A percentile compares a stretch with the other conserved stretches of the same genome.
These are phyloP conservation scores for Alternaria viburni DNA, from an alignment of 2,329 filamentous ascomycete species.

Conservation along the genomic window DNA sequence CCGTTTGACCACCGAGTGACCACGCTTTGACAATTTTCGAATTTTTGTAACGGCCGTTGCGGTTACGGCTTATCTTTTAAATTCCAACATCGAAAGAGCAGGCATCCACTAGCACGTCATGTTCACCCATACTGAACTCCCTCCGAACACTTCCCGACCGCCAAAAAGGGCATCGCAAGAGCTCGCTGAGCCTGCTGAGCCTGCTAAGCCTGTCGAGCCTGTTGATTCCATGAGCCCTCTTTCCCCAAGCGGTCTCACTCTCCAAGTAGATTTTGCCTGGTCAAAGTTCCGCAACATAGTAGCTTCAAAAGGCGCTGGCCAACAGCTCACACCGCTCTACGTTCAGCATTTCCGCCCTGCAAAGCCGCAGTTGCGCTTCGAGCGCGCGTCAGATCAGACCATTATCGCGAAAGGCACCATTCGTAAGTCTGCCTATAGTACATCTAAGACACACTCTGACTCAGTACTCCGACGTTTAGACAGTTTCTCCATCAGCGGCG, in stretches of 20 bases:
- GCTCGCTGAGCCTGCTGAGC: not conserved
- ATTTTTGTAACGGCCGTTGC: not conserved
- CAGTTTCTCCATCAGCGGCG: conserved; percentile 21
- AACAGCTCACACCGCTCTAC: conserved; percentile 19
- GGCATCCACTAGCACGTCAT: not conserved
- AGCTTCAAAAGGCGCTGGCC: conserved; percentile 13
- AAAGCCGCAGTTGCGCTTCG: conserved; percentile 26
- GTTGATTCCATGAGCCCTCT: not conserved
- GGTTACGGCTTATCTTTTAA: not conserved
- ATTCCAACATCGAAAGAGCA: not conserved
- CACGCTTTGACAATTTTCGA: not conserved
- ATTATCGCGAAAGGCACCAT: conserved; percentile 22
- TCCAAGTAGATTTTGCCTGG: conserved; percentile 28
- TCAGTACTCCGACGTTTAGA: not conserved
- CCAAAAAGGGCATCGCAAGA: not conserved
- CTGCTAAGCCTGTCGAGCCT: not conserved
- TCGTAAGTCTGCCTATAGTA: not conserved
- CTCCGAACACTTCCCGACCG: not conserved
- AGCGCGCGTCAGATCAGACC: conserved; percentile 1
- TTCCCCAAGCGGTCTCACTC: conserved; percentile 7
- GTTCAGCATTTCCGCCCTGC: conserved; percentile 25
- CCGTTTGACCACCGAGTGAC: not conserved
- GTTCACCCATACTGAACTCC: not conserved
- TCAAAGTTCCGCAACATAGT: conserved; percentile 26
- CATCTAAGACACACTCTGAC: not conserved